Percentiles rank a stretch among this genome's conserved stretches.
Evolutionary conservation across 2,329 filamentous ascomycete species (phyloP).

Genomic region (Zymoseptoria tritici): DNA sequence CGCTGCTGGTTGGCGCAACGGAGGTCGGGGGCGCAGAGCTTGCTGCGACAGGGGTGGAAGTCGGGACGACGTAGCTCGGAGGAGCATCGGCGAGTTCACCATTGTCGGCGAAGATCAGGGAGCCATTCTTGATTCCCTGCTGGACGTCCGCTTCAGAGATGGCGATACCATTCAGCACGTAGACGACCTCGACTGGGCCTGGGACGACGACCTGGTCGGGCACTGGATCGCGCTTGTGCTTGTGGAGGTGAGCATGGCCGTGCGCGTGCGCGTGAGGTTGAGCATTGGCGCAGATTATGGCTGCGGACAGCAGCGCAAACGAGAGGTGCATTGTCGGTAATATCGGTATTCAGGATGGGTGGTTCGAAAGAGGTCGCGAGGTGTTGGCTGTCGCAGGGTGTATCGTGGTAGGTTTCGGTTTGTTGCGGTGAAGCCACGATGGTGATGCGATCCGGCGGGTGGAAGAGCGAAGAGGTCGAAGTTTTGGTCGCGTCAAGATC

Average conservation of each 20-base stretch:
- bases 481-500: background rate
- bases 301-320: constrained; percentile 30
- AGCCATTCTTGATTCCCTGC: constrained; percentile 62
- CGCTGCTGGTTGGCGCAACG: constrained; percentile 20
- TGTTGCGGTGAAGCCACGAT: constrained; percentile 20
- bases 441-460: constrained; percentile 5
- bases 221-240: constrained; percentile 45
- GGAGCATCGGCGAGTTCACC: constrained; percentile 28
- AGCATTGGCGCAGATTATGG: constrained; percentile 44
- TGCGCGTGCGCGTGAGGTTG: constrained; percentile 49
- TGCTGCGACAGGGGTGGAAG: constrained; percentile 35
- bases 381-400: constrained; percentile 4
- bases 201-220: constrained; percentile 48
- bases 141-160: constrained; percentile 60
- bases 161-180: constrained; percentile 58
- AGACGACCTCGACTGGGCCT: constrained; percentile 60
- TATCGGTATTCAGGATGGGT: constrained; percentile 3
- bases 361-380: constrained; percentile 6
- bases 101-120: constrained; percentile 54
- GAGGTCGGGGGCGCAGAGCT: constrained; percentile 5
- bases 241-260: constrained; percentile 53
- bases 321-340: constrained; percentile 31
- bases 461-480: background rate
- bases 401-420: constrained; percentile 8
- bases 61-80: constrained; percentile 6